Conservation (phyloP, 1,284 basidiomycete species). For the Neolentinus lepideus region DNA sequence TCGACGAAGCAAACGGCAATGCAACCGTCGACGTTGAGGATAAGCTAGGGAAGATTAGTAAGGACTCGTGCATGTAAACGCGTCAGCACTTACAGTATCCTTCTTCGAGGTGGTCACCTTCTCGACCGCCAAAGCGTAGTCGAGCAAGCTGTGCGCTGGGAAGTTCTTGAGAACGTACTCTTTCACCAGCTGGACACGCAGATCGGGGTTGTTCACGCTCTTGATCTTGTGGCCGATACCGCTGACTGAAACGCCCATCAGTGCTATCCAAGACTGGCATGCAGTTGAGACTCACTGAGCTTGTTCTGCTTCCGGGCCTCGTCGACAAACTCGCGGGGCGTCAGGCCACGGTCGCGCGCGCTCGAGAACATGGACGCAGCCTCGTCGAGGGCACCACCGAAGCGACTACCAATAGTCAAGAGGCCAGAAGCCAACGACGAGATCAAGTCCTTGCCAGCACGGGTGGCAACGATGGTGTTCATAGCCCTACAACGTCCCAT, state of each 20-base stretch:
- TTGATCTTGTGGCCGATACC: slow-evolving; percentile 99
- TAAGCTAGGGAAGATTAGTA: slow-evolving; percentile 39
- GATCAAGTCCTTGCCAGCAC: slow-evolving; percentile 98
- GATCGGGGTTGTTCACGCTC: slow-evolving; percentile 95
- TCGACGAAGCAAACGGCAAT: slow-evolving; percentile 99
- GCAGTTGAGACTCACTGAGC: slow-evolving; percentile 54
- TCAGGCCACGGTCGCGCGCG: slow-evolving; percentile 86
- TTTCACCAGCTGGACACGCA: slow-evolving; percentile 97
- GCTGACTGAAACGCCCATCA: slow-evolving; percentile 77
- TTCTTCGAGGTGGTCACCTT: slow-evolving; percentile 98
- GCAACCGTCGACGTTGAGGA: slow-evolving; percentile 96
- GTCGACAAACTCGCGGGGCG: slow-evolving; percentile 97
- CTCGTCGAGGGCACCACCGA: slow-evolving; percentile 99
- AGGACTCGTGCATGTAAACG: slow-evolving; percentile 6
- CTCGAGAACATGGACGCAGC: slow-evolving; percentile 94
- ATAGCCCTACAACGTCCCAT: slow-evolving; percentile 66
- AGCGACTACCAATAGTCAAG: slow-evolving; percentile 95
- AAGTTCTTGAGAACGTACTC: slow-evolving; percentile 96
- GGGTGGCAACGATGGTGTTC: slow-evolving; percentile 99
- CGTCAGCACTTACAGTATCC: slow-evolving; percentile 67
- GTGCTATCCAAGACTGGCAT: slow-evolving; percentile 4
- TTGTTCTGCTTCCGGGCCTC: slow-evolving; percentile 94
- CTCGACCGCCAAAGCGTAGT: slow-evolving; percentile 98
- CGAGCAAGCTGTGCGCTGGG: slow-evolving; percentile 87
- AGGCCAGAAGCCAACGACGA: slow-evolving; percentile 95